A percentile compares a stretch with the other conserved stretches of the same genome.
These are phyloP conservation scores for Moniliophthora roreri DNA, from an alignment of 1,284 basidiomycete species.

Conservation along the genomic window DNA sequence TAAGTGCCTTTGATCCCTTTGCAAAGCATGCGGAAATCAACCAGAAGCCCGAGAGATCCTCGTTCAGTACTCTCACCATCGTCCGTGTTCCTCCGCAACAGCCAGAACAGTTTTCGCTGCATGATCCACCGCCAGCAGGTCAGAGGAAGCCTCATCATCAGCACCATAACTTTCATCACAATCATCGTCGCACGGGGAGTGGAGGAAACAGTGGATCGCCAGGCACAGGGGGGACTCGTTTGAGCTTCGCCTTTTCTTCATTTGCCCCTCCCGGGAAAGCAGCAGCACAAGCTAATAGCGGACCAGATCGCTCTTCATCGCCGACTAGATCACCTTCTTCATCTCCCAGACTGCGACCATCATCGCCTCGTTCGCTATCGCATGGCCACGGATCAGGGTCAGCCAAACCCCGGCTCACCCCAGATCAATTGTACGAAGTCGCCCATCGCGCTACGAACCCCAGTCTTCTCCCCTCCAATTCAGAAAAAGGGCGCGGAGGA, in stretches of 20 bases:
- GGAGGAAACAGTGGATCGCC: slow-evolving; percentile 22
- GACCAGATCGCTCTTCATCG: slow-evolving; percentile 5
- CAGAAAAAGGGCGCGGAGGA: too few relatives aligned
- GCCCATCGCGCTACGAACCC: slow-evolving; percentile 60
- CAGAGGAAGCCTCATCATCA: slow-evolving; percentile 4
- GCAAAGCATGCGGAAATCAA: slow-evolving; percentile 52
- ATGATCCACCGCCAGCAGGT: slow-evolving; percentile 29
- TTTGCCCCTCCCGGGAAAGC: slow-evolving; percentile 39
- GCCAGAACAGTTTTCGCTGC: slow-evolving; percentile 20
- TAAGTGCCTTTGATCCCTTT: slow-evolving; percentile 65
- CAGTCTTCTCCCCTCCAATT: slow-evolving; percentile 19
- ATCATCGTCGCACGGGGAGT: slow-evolving; percentile 30
- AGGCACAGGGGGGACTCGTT: slow-evolving; percentile 28
- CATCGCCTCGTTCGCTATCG: slow-evolving; percentile 32
- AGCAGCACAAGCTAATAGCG: slow-evolving; percentile 15
- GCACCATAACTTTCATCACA: slow-evolving; percentile 14
- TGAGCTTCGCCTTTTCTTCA: slow-evolving; percentile 68
- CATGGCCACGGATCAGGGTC: not conserved
- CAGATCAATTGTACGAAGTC: slow-evolving; percentile 68
- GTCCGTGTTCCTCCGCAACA: slow-evolving; percentile 50
- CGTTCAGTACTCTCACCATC: slow-evolving; percentile 70
- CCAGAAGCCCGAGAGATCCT: slow-evolving; percentile 49
- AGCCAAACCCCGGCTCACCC: slow-evolving; percentile 47
- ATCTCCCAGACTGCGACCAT: slow-evolving; percentile 46
- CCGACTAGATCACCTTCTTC: slow-evolving; percentile 32